These are phyloP conservation scores for Pseudogymnoascus sp. DNA, from an alignment of 2,329 filamentous ascomycete species.

Conservation along the genomic window DNA sequence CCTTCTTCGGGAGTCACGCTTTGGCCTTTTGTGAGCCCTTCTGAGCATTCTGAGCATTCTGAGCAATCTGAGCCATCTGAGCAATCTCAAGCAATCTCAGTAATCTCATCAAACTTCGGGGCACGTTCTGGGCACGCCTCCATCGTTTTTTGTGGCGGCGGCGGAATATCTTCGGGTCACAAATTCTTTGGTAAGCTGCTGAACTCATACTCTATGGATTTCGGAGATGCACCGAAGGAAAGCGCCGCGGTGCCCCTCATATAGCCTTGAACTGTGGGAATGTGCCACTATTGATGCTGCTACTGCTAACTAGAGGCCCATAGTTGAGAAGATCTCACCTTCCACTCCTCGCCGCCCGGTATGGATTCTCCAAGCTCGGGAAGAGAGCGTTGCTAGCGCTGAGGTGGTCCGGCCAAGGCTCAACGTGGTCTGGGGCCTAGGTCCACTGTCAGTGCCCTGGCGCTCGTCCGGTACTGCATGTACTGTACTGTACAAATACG, in stretches of 20 bases:
- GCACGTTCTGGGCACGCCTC: background rate
- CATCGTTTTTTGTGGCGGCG: background rate
- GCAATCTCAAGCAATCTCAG: background rate
- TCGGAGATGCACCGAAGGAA: background rate
- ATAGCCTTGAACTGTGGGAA: background rate
- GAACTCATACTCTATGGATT: background rate
- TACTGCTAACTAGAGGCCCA: slow-evolving; percentile 2
- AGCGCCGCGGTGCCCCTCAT: background rate
- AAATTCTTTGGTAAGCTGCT: background rate
- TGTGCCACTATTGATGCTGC: background rate
- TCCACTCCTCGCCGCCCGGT: background rate
- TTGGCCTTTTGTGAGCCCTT: background rate
- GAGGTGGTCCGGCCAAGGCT: background rate
- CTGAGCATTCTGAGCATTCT: background rate
- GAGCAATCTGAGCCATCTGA: background rate
- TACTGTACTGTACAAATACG: background rate
- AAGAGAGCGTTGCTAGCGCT: background rate
- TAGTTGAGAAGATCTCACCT: background rate
- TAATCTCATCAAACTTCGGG: background rate
- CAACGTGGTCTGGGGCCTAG: background rate
- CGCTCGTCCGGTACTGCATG: background rate
- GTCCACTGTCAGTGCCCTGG: slow-evolving; percentile 1
- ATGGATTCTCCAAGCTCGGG: background rate
- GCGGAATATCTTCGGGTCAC: background rate
- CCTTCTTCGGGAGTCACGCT: background rate